phyloP scores from a whole-genome alignment of 2,329 filamentous ascomycete species.

The Penicillium aurantiogriseum region DNA sequence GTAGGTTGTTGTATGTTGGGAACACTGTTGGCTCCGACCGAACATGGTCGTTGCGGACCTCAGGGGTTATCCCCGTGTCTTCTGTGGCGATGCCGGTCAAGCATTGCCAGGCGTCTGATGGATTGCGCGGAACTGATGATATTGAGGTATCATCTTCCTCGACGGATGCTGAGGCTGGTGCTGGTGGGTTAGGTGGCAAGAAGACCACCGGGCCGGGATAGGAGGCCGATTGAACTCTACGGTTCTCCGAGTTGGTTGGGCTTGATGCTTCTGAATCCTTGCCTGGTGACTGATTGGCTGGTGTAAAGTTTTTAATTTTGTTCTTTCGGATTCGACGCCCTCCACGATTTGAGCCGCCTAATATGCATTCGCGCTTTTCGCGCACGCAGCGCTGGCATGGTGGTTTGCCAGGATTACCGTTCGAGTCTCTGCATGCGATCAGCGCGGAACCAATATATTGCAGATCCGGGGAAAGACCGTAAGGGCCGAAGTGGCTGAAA shows the following conservation, averaged over 20 bases:
- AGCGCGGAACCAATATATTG: constrained; percentile 10
- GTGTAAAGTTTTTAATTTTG: constrained; percentile 39
- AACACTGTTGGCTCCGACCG: constrained; percentile 25
- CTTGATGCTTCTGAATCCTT: constrained; percentile 30
- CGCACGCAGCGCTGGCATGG: constrained; percentile 59
- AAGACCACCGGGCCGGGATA: constrained; percentile 39
- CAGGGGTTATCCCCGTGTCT: constrained; percentile 27
- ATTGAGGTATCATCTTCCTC: constrained; percentile 45
- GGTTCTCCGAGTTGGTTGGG: constrained; percentile 28
- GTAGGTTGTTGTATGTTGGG: constrained; percentile 27
- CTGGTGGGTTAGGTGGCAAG: constrained; percentile 32
- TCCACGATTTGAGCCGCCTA: constrained; percentile 59
- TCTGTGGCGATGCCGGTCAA: constrained; percentile 47
- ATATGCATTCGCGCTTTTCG: constrained; percentile 58
- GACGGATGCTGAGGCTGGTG: constrained; percentile 26
- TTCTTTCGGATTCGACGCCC: constrained; percentile 59
- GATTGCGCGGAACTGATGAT: constrained; percentile 46
- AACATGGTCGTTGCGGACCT: constrained; percentile 21
- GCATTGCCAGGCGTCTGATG: constrained; percentile 51
- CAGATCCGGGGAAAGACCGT: constrained; percentile 8
- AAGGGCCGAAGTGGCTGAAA: neutral
- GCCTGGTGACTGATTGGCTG: constrained; percentile 24
- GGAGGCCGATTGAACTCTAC: constrained; percentile 25
- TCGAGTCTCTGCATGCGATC: constrained; percentile 19
- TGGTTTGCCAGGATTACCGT: constrained; percentile 39